phyloP scores from a whole-genome alignment of 257 asterid genomes.

The Solanum tarapatanum region DNA sequence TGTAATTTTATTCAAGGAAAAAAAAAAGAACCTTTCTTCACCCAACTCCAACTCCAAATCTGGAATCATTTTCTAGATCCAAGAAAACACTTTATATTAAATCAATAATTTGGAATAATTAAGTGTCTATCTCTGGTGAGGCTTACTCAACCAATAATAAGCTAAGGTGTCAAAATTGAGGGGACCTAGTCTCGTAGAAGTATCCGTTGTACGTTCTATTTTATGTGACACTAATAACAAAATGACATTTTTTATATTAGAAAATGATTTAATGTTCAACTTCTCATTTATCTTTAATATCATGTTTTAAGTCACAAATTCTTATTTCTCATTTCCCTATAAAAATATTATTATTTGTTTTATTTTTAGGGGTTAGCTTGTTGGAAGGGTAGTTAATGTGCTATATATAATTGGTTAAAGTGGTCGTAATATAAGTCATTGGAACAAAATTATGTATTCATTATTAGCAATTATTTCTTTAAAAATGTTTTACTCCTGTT shows the following conservation, averaged over 20 bases:
- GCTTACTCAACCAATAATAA: not conserved
- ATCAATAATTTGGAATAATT: not conserved
- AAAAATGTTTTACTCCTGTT: not conserved
- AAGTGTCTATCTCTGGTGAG: not conserved
- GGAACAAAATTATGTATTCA: not conserved
- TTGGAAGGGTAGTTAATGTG: not conserved
- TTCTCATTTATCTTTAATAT: not conserved
- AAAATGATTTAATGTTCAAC: not conserved
- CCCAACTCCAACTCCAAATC: not conserved
- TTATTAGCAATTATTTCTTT: not conserved
- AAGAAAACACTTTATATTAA: not conserved
- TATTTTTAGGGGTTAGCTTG: not conserved
- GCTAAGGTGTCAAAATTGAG: not conserved
- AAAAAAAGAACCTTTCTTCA: not conserved
- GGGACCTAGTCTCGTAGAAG: not conserved
- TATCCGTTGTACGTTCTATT: not conserved
- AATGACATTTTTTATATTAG: no score
- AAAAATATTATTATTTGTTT: not conserved
- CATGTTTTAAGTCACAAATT: not conserved
- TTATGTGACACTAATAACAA: not conserved
- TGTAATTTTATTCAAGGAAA: not conserved
- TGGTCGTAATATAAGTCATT: not conserved
- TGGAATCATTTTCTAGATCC: not conserved
- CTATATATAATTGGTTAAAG: not conserved
- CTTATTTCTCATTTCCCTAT: not conserved